phyloP scores from a whole-genome alignment of 2,329 filamentous ascomycete genomes.

The Sphaerulina vaccinii region DNA sequence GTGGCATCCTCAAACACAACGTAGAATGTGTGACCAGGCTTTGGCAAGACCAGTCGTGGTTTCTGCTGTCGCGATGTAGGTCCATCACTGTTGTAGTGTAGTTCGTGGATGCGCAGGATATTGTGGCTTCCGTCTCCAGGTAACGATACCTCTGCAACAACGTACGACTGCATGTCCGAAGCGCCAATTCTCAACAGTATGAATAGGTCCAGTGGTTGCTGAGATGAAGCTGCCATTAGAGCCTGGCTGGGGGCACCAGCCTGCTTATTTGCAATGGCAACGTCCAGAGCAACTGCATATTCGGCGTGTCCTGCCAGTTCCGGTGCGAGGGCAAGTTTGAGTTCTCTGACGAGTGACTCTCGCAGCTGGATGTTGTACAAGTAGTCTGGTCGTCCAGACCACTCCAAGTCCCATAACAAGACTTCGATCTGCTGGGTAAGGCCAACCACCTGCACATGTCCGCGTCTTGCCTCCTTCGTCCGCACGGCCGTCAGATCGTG shows the following conservation, averaged over 20 bases:
- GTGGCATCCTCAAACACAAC: constrained; percentile 76
- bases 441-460: constrained; percentile 80
- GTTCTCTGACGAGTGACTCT: constrained; percentile 60
- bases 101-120: constrained; percentile 49
- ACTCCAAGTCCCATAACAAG: constrained; percentile 84
- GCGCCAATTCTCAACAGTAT: constrained; percentile 32
- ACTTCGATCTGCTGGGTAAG: constrained; percentile 74
- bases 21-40: constrained; percentile 76
- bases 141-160: constrained; percentile 70
- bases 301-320: constrained; percentile 41
- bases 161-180: constrained; percentile 58
- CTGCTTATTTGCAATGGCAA: constrained; percentile 60
- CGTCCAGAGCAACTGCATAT: constrained; percentile 62
- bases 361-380: constrained; percentile 70
- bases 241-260: constrained; percentile 26
- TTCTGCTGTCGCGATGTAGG: constrained; percentile 42
- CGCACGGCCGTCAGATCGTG: constrained; percentile 78
- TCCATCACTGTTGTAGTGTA: constrained; percentile 45
- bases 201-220: constrained; percentile 31
- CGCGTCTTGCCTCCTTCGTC: constrained; percentile 69
- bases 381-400: constrained; percentile 77
- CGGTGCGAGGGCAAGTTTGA: constrained; percentile 56
- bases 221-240: constrained; percentile 24
- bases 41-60: constrained; percentile 74
- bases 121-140: constrained; percentile 49